A percentile compares a stretch with the other conserved stretches of the same genome.
Evolutionary conservation across 2,329 filamentous ascomycete species (phyloP).

Genomic region (Ophidiomyces ophidiicola): DNA sequence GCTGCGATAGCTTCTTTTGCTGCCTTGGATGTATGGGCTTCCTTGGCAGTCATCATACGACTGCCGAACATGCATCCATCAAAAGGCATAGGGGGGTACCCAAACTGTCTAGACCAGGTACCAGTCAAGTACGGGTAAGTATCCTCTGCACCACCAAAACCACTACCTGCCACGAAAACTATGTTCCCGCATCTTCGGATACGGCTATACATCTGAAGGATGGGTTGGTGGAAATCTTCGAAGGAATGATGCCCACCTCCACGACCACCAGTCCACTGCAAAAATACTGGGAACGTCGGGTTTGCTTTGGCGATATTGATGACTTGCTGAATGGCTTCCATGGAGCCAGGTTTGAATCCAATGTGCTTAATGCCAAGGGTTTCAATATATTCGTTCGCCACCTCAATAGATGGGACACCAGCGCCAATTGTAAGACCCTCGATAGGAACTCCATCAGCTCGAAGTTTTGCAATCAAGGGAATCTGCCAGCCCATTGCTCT

Average conservation of each 20-base stretch:
- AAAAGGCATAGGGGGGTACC: slow-evolving; percentile 86
- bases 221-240: slow-evolving; percentile 88
- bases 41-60: slow-evolving; percentile 90
- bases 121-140: slow-evolving; percentile 88
- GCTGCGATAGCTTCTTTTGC: slow-evolving; percentile 86
- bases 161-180: slow-evolving; percentile 78
- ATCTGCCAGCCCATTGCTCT: slow-evolving; percentile 89
- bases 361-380: slow-evolving; percentile 90
- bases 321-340: slow-evolving; percentile 75
- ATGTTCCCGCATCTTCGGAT: slow-evolving; percentile 79
- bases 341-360: slow-evolving; percentile 82
- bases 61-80: slow-evolving; percentile 84
- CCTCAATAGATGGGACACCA: slow-evolving; percentile 84
- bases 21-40: slow-evolving; percentile 73
- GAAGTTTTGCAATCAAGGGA: slow-evolving; percentile 64
- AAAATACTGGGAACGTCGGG: slow-evolving; percentile 77
- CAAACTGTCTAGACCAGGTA: slow-evolving; percentile 73
- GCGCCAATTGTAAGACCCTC: slow-evolving; percentile 87
- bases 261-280: slow-evolving; percentile 91
- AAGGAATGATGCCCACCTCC: slow-evolving; percentile 91
- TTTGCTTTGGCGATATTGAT: slow-evolving; percentile 93
- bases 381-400: slow-evolving; percentile 85
- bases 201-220: slow-evolving; percentile 80
- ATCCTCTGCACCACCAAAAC: slow-evolving; percentile 79
- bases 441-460: slow-evolving; percentile 76